A percentile compares a stretch with the other conserved stretches of the same genome.
These are phyloP conservation scores for Phytopythium sindhum DNA, from an alignment of 352 stramenopile species.

Conservation along the genomic window DNA sequence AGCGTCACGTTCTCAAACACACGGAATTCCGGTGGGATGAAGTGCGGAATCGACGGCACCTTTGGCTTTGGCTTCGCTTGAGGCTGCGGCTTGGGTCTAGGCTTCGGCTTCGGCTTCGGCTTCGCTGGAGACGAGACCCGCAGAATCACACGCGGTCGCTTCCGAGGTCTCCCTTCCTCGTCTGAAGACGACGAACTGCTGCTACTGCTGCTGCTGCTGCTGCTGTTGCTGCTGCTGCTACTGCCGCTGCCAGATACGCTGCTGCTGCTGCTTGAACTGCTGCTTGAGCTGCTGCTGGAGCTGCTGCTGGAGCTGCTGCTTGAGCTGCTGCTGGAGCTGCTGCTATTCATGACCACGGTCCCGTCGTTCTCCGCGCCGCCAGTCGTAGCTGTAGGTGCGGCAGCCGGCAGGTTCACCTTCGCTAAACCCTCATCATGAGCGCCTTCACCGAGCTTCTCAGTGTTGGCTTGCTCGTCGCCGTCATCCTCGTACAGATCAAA, in stretches of 20 bases:
- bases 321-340: constrained; percentile 12
- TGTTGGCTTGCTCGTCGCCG: background rate
- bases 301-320: constrained; percentile 20
- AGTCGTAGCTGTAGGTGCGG: background rate
- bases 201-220: constrained; percentile 12
- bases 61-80: constrained; percentile 22
- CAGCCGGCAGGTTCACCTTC: background rate
- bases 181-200: constrained; percentile 21
- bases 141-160: constrained; percentile 3
- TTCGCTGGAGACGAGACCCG: background rate
- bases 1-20: constrained; percentile 39
- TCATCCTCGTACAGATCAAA: constrained; percentile 14
- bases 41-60: constrained; percentile 21
- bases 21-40: constrained; percentile 35
- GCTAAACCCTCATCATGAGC: constrained; percentile 15
- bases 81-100: background rate
- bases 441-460: background rate
- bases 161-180: background rate
- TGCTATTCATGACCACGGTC: constrained; percentile 22
- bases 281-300: constrained; percentile 16
- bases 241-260: constrained; percentile 16
- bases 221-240: constrained; percentile 13
- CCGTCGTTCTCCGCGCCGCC: constrained; percentile 21
- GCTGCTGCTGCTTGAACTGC: constrained; percentile 12
- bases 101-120: constrained; percentile 1